Conservation (phyloP, 352 stramenopile genomes). For the Globisporangium heterothallicum region DNA sequence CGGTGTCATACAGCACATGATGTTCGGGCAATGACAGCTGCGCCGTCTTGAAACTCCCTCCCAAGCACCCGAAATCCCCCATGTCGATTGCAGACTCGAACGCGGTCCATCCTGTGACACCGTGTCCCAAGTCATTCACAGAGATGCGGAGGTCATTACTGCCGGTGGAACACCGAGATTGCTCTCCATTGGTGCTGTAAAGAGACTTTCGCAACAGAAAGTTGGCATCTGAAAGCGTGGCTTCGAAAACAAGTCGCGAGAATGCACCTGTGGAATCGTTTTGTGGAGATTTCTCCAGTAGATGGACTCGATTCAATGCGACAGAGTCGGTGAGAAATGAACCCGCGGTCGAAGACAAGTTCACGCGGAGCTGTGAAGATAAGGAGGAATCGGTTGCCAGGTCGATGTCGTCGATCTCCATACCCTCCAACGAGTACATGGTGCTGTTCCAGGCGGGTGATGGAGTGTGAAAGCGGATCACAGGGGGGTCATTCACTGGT, state of each 20-base stretch:
- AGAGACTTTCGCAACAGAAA: constrained; percentile 8
- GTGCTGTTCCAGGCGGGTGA: not conserved
- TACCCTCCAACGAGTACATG: constrained; percentile 2
- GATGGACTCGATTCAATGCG: not conserved
- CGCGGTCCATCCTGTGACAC: constrained; percentile 2
- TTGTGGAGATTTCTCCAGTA: not conserved
- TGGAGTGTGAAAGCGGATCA: not conserved
- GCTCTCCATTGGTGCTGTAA: not conserved
- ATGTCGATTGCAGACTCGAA: constrained; percentile 4
- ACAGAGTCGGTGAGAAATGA: constrained; percentile 1
- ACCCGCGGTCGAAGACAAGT: constrained; percentile 1
- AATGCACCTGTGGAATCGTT: not conserved
- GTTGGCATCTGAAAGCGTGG: constrained; percentile 11
- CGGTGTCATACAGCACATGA: not conserved
- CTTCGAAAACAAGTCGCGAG: constrained; percentile 15
- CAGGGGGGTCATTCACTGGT: constrained; percentile 12
- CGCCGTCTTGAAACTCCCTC: not conserved
- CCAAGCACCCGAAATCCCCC: constrained; percentile 3
- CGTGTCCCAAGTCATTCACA: constrained; percentile 10
- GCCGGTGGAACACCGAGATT: not conserved
- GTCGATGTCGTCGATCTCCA: constrained; percentile 7
- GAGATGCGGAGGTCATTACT: not conserved
- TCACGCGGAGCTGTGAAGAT: constrained; percentile 4
- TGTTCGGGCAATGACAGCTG: constrained; percentile 3
- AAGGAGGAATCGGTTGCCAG: not conserved